Base-by-base conservation (phyloP, 495 filamentous ascomycete species). In the Parathielavia appendiculata region DNA sequence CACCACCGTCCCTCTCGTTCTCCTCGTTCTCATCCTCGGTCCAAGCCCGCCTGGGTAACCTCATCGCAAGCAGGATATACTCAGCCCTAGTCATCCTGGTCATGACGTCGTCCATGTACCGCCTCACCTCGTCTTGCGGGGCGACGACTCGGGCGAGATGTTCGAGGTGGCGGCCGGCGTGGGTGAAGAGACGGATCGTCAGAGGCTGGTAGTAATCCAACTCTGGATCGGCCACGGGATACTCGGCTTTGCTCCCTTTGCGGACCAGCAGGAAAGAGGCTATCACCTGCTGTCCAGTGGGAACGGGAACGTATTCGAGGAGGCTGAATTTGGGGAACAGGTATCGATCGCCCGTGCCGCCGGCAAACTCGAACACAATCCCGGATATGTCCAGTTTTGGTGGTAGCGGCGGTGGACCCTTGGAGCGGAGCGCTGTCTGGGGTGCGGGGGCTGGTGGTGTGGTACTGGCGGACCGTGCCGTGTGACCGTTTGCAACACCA, bases 181-280 rank as follows among this genome's bases (percentile, higher is more conserved):
- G 73, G 19, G 85, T 78, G 59, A 82, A 81, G 45, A 95, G 78
- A 47, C 89, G 84, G 54, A 95, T 83, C 0, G 93, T 97, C 32
- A 97, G 77, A 3, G 92, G 90, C 63, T 96, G 90, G 69, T 95
- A 97, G 72, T 93, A 95, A 59, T 92, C 90, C 71, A 68, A 79
- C 57, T 54, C 76, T 19, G 76, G 77, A 51, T 82, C 77, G 2
- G 74, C 76, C 38, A 73, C 69, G 12, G 69, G 69, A 46, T 82
- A 81, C 58, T 82, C 80, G 20, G 76, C 71, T 34, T 70, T 72
- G 64, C 78, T 82, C 19, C 81, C 82, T 59, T 77, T 82, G 39
- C 81, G 82, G 7, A 86, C 83, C 40, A 88, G 77, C 30, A 89
- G 71, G 66, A 89, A 90, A 1, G 83, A 86, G 32, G 82, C 83